phyloP scores from a whole-genome alignment of 129 eudicot species.

The Sambucus nigra region DNA sequence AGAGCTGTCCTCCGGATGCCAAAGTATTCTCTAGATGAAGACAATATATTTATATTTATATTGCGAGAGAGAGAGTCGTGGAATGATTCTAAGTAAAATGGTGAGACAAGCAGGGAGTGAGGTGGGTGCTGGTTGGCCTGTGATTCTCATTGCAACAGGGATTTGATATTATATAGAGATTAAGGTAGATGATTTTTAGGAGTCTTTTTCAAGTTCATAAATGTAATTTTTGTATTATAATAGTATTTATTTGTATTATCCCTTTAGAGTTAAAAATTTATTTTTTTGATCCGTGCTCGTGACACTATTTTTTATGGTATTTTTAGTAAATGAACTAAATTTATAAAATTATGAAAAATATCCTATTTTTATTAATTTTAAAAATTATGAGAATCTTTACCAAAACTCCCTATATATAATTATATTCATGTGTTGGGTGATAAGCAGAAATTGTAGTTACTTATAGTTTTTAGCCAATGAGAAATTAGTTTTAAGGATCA shows the following conservation, averaged over 20 bases:
- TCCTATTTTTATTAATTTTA: too few species aligned
- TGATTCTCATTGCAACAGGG: constrained; percentile 13
- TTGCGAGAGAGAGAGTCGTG: not conserved
- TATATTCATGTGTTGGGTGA: constrained; percentile 23
- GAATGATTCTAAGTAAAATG: constrained; percentile 24
- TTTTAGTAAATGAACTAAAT: too few species aligned
- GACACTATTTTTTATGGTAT: too few species aligned
- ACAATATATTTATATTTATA: constrained; percentile 10
- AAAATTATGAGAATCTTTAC: too few species aligned
- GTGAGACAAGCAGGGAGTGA: constrained; percentile 42
- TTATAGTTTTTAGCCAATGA: not conserved
- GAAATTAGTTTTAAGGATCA: not conserved
- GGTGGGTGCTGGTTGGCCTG: constrained; percentile 35
- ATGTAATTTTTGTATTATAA: too few species aligned
- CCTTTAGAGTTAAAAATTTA: too few species aligned
- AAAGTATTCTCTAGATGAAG: constrained; percentile 37
- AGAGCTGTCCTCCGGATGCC: constrained; percentile 57
- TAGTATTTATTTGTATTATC: too few species aligned
- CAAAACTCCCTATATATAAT: constrained; percentile 5
- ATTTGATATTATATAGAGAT: constrained; percentile 9
- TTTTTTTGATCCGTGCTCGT: too few species aligned
- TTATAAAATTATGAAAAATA: too few species aligned
- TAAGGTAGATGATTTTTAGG: too few species aligned
- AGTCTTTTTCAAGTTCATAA: too few species aligned
- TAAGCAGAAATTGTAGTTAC: not conserved